Percentiles rank a stretch among this genome's conserved stretches.
Conservation (phyloP, 2,329 filamentous ascomycete genomes). For the Fusarium phyllophilum region DNA sequence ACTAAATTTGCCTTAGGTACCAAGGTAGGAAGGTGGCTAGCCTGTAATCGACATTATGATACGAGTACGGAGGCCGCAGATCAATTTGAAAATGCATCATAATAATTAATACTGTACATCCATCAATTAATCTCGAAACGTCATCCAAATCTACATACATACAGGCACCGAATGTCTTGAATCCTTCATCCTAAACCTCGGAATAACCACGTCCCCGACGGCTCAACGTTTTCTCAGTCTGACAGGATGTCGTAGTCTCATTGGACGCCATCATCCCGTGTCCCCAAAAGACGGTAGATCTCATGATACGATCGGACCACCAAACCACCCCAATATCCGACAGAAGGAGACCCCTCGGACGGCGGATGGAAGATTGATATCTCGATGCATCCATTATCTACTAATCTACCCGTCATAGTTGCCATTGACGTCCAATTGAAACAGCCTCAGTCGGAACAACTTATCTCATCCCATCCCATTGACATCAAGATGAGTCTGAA, state of each 20-base stretch:
- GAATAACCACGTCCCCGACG: conserved; percentile 29
- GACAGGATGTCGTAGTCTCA: conserved; percentile 5
- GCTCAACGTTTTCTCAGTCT: conserved; percentile 23
- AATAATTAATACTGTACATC: background rate
- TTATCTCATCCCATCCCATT: background rate
- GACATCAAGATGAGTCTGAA: background rate
- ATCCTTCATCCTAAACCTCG: conserved; percentile 6
- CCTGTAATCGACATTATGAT: background rate
- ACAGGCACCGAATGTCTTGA: background rate
- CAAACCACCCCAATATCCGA: conserved; percentile 18
- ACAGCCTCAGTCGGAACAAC: conserved; percentile 5
- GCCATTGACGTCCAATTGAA: conserved; percentile 2
- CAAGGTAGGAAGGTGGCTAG: conserved; percentile 1
- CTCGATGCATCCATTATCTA: conserved; percentile 3
- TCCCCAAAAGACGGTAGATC: conserved; percentile 14
- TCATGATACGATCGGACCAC: conserved; percentile 36
- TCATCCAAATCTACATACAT: conserved; percentile 3
- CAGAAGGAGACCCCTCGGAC: background rate
- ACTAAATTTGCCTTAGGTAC: background rate
- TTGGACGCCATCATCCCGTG: conserved; percentile 18
- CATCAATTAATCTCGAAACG: background rate
- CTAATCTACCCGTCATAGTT: background rate
- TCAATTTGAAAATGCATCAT: background rate
- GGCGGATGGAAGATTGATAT: background rate
- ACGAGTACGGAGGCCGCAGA: background rate